Evolutionary conservation across 768 basidiomycete genomes (phyloP).

Genomic region (Pleurotus platypus): DNA sequence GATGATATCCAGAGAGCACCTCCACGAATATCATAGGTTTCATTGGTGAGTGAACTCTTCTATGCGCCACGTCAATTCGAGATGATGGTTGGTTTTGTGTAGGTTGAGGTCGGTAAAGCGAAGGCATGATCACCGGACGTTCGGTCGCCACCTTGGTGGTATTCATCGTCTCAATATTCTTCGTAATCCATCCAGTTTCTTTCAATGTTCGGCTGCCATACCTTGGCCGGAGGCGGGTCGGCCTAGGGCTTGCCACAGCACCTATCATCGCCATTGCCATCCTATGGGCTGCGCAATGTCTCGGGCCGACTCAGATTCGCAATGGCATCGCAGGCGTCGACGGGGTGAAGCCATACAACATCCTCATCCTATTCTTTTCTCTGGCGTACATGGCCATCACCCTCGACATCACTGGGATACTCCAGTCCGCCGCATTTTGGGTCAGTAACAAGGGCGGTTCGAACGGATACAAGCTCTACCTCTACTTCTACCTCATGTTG

Average conservation of each 20-base stretch:
- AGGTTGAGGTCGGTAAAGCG: too few species aligned
- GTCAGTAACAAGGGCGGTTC: constrained; percentile 78
- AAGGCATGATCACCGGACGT: constrained; percentile 34
- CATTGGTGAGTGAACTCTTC: too few species aligned
- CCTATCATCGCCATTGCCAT: constrained; percentile 46
- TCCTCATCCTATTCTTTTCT: constrained; percentile 89
- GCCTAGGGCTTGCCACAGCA: constrained; percentile 36
- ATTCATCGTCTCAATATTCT: constrained; percentile 44
- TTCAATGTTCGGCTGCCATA: constrained; percentile 27
- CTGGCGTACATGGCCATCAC: constrained; percentile 93
- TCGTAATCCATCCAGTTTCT: constrained; percentile 39
- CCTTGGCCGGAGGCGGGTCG: constrained; percentile 19
- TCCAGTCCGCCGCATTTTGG: constrained; percentile 86
- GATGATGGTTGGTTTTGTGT: too few species aligned
- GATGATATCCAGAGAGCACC: too few species aligned
- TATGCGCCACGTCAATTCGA: too few species aligned
- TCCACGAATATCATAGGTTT: too few species aligned
- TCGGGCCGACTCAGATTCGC: constrained; percentile 23
- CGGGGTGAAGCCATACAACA: constrained; percentile 86
- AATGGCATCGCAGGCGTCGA: constrained; percentile 29
- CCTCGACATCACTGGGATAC: constrained; percentile 82
- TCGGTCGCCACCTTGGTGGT: constrained; percentile 45
- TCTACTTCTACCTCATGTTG: constrained; percentile 83
- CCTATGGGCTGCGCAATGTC: constrained; percentile 47
- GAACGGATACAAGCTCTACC: constrained; percentile 68